Base-by-base conservation (phyloP, 1,139 yeast genomes). In the Suzukiozyma palmioleophila region DNA sequence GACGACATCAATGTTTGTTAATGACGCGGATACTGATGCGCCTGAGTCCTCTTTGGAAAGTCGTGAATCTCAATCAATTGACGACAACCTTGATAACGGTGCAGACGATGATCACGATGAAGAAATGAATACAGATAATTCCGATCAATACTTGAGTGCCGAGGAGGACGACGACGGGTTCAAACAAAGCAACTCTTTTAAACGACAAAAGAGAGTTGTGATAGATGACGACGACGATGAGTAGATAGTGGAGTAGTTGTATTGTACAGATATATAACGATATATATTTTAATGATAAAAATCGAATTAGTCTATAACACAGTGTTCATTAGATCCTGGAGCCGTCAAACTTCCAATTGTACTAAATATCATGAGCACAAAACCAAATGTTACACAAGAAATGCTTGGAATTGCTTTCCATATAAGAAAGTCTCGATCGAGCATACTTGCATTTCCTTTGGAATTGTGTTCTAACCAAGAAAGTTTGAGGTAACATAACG, bases 281-380 rank as follows among this genome's bases (percentile, higher is more conserved):
- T 37, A 29, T 39, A 36, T 22, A 31, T 3, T 25, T 27, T 33
- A 29, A 14, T 37, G 34, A 21, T n/a, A n/a, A 39, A 36, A 29
- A 28, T 32, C 32, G 6, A 16, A 8, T 42, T 53, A 66, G 48
- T 62, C 72, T 7, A 55, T 64, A 10, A 64, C 71, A 51, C 77
- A 72, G 40, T 69, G 73, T 25, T 50, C 56, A 22, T 48, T 51
- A 29, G 54, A 63, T 7, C 53, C 53, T 10, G 46, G 43, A 27
- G 49, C 50, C 5, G 60, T 59, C n/a, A 76, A 37, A n/a, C 84
- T 70, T 30, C 74, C 67, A 15, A 73, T 62, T 0, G 95, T 82
- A 26, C 96, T 85, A 13, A 88, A 66, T 27, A 85, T 49, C 95
- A 90, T 85, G 8, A 90, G 86, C 7, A 75, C 46, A 28, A 80